Conservation (phyloP, 108 stramenopile species). For the Cyclotella atomus region DNA sequence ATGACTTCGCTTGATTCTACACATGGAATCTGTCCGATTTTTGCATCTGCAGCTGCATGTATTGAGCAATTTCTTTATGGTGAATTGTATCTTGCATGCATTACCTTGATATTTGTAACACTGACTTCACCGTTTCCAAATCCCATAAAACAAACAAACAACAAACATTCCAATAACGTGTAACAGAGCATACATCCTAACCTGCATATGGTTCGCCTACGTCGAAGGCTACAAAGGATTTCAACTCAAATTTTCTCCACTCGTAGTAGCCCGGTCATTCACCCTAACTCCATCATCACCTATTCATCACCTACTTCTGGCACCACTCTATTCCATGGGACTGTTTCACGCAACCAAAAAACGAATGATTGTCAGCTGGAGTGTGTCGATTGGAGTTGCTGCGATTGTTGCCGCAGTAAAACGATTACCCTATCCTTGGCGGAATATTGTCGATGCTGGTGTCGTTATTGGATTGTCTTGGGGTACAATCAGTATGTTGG, state of each 20-base stretch:
- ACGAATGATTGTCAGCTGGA: constrained; percentile 88
- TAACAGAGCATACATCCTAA: constrained; percentile 63
- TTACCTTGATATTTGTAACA: too few relatives aligned
- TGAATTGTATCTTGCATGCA: too few relatives aligned
- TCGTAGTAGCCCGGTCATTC: constrained; percentile 92
- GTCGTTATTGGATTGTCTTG: constrained; percentile 92
- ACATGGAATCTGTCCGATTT: too few relatives aligned
- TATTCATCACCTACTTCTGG: constrained; percentile 78
- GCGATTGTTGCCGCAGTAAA: constrained; percentile 91
- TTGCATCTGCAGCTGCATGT: too few relatives aligned
- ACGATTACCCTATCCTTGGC: constrained; percentile 85
- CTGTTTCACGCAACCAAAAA: constrained; percentile 91
- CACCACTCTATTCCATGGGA: constrained; percentile 94
- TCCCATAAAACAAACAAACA: neutral
- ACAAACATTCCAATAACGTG: neutral
- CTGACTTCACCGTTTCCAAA: too few relatives aligned
- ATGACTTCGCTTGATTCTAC: too few relatives aligned
- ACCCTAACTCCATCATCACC: constrained; percentile 62
- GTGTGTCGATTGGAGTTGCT: constrained; percentile 84
- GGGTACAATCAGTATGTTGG: constrained; percentile 81
- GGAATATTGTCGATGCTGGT: constrained; percentile 95
- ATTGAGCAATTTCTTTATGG: too few relatives aligned
- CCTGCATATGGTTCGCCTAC: constrained; percentile 86
- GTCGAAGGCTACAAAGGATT: constrained; percentile 97
- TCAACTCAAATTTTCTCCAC: constrained; percentile 93